Evolutionary conservation across 805 yeast genomes (phyloP), one percentile per base, ranked within the genome.

Genomic region (Zygosaccharomyces bisporus): DNA sequence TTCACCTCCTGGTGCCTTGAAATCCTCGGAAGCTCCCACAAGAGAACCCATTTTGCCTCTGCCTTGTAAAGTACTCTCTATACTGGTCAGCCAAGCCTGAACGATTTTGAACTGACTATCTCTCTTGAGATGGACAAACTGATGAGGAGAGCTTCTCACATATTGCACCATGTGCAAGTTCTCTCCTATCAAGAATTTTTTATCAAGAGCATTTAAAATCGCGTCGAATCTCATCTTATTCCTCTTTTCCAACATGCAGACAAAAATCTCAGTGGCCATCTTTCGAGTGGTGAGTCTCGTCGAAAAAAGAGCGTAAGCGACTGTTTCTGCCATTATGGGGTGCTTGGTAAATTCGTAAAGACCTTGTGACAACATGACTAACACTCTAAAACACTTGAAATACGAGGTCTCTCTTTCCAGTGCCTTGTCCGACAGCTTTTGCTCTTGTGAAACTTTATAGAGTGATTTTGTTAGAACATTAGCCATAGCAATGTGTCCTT

Each of bases 1-100:
- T 24, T 75, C 70, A 10, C 73, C 73, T 19, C 66, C 67, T 3
- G 58, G 44, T 4, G 61, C 55, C 46, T 79, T 81, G 43, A 80
- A 74, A 53, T 91, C 97, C 7, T 83, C 93, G 46, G 87, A 82
- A 0, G 96, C 95, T 1, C 97, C 97, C 6, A 91, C 98, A 56
- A 83, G 64, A 0, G 96, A 86, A 8, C 96, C 96, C 75, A 86
- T 74, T 55, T 80, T 83, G 6, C 98, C 98, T 54, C 90, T 75
- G 2, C 96, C 96, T 45, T 81, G 87, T 34, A 88, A 56, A 0
- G 90, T 82, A 39, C 75, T 76, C 40, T 75, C 82, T 3, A 87
- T 81, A 9, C 79, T 68, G 39, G 69, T 66, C 35, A 87, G 58
- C 96, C 96, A 88, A 29, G 82, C 74, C 49, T 81, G 85, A 53